These are phyloP conservation scores for Acarospora socialis DNA, from an alignment of 2,329 filamentous ascomycete species.

Conservation along the genomic window DNA sequence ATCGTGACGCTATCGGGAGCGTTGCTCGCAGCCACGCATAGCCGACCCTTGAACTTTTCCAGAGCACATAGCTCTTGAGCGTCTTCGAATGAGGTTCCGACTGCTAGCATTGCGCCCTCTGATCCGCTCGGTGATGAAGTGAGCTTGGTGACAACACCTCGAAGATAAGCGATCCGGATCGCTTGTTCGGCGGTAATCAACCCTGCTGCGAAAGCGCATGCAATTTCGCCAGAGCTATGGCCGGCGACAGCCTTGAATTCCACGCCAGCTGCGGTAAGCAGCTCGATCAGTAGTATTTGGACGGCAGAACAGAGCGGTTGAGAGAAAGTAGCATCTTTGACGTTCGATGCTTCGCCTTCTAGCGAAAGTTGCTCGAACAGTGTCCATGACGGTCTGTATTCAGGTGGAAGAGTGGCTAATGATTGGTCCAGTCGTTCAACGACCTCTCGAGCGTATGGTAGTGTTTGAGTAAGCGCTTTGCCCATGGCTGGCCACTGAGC, in stretches of 20 bases:
- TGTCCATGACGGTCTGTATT: conserved; percentile 17
- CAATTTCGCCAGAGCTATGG: conserved; percentile 39
- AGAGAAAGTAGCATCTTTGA: conserved; percentile 17
- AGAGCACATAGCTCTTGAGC: conserved; percentile 19
- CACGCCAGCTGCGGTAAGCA: conserved; percentile 21
- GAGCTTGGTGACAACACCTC: conserved; percentile 24
- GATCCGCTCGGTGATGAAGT: conserved; percentile 9
- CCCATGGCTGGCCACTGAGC: conserved; percentile 21
- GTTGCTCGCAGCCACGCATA: conserved; percentile 23
- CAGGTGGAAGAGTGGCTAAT: neutral
- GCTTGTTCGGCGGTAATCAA: conserved; percentile 28
- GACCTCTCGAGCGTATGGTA: conserved; percentile 10
- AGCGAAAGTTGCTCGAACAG: conserved; percentile 16
- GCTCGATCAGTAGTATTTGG: conserved; percentile 19
- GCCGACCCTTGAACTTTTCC: conserved; percentile 18
- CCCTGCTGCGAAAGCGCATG: conserved; percentile 36
- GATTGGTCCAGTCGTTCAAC: conserved; percentile 1
- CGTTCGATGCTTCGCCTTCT: conserved; percentile 6
- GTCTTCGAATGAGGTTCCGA: conserved; percentile 26
- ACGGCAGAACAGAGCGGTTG: conserved; percentile 19
- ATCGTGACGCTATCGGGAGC: conserved; percentile 26
- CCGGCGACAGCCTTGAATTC: conserved; percentile 28
- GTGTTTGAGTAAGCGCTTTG: conserved; percentile 14
- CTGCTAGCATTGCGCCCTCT: conserved; percentile 36
- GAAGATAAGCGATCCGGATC: conserved; percentile 32